Evolutionary conservation across 1,139 yeast species (phyloP).

Genomic region (Yamadazyma kanchanaburiensis): DNA sequence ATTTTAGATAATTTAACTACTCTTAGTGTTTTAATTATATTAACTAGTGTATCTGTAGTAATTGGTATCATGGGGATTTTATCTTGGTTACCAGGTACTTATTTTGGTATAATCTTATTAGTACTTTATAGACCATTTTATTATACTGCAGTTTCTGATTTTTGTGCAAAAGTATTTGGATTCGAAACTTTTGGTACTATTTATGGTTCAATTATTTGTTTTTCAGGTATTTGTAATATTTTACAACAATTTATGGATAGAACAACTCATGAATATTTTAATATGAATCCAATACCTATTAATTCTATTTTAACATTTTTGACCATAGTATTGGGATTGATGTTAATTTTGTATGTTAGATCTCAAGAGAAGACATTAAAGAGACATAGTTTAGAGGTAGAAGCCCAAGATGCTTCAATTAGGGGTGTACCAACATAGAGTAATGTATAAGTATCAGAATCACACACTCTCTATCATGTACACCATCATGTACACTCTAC

Average conservation of each 20-base stretch:
- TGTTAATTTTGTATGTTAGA: slow-evolving; percentile 51
- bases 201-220: slow-evolving; percentile 82
- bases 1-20: slow-evolving; percentile 74
- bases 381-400: slow-evolving; percentile 55
- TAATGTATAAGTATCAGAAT: too few relatives aligned
- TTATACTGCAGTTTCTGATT: slow-evolving; percentile 89
- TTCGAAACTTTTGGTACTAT: slow-evolving; percentile 87
- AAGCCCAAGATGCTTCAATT: slow-evolving; percentile 57
- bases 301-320: slow-evolving; percentile 51
- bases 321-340: slow-evolving; percentile 54
- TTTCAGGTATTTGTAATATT: slow-evolving; percentile 76
- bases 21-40: slow-evolving; percentile 49
- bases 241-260: slow-evolving; percentile 68
- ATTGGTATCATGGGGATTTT: slow-evolving; percentile 71
- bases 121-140: slow-evolving; percentile 91
- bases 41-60: slow-evolving; percentile 51
- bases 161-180: slow-evolving; percentile 90
- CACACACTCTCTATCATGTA: too few relatives aligned
- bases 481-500: too few relatives aligned
- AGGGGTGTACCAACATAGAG: slow-evolving; percentile 55
- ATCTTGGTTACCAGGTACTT: slow-evolving; percentile 48
- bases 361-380: slow-evolving; percentile 48
- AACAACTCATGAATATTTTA: slow-evolving; percentile 61
- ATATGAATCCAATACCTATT: slow-evolving; percentile 77
- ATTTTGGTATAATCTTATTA: slow-evolving; percentile 62